These are phyloP conservation scores for Marsdenia floribunda DNA, from an alignment of 257 asterid genomes.

Conservation along the genomic window DNA sequence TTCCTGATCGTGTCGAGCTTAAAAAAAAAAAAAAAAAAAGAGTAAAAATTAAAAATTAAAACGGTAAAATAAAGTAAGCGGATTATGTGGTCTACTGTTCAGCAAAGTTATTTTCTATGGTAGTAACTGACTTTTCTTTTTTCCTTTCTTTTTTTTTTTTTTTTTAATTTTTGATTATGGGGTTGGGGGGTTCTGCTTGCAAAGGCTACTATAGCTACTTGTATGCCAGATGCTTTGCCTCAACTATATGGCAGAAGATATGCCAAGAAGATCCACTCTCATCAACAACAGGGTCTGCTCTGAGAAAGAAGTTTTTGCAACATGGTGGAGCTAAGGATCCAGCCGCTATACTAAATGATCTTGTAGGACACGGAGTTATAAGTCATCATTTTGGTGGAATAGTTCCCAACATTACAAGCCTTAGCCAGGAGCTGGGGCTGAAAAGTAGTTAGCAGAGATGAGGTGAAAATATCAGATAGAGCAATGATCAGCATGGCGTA, in stretches of 20 bases:
- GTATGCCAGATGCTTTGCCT: slow-evolving; percentile 87
- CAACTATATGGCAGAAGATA: slow-evolving; percentile 73
- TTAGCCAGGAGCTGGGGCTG: slow-evolving; percentile 56
- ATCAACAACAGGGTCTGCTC: slow-evolving; percentile 62
- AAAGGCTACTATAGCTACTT: slow-evolving; percentile 94
- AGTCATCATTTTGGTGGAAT: slow-evolving; percentile 52
- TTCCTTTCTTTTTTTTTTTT: neutral
- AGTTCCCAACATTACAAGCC: slow-evolving; percentile 67
- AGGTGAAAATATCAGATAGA: neutral
- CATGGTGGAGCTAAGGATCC: slow-evolving; percentile 98
- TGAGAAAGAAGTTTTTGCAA: slow-evolving; percentile 64
- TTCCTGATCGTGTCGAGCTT: no score
- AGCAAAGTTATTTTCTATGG: neutral
- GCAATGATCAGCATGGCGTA: neutral
- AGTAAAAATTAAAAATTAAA: neutral
- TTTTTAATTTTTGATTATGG: no score
- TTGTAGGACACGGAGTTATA: slow-evolving; percentile 46
- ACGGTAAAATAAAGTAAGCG: neutral
- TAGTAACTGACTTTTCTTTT: neutral
- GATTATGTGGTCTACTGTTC: neutral
- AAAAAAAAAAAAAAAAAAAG: neutral
- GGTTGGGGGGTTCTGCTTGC: neutral
- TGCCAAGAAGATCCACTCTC: slow-evolving; percentile 81
- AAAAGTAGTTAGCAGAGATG: slow-evolving; percentile 6
- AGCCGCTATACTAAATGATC: slow-evolving; percentile 57